A percentile compares a stretch with the other conserved stretches of the same genome.
These are phyloP conservation scores for Citrullus colocynthis DNA, from an alignment of 306 rosid genomes.

Conservation along the genomic window DNA sequence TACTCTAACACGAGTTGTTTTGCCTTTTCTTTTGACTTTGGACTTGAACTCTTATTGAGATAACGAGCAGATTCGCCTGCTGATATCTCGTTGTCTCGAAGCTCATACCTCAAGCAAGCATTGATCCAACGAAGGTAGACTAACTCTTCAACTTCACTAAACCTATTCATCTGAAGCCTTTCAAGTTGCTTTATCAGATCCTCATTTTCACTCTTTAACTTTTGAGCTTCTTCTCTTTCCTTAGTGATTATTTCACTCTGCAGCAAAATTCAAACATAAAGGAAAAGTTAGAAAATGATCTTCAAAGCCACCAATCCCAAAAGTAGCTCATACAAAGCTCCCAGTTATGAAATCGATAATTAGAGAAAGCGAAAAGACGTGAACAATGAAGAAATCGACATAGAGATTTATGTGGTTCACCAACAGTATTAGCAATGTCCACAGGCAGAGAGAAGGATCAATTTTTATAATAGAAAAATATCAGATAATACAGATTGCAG, in stretches of 20 bases:
- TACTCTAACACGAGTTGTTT: slow-evolving; percentile 87
- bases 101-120: slow-evolving; percentile 89
- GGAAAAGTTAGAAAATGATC: not conserved
- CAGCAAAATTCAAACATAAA: slow-evolving; percentile 4
- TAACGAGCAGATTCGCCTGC: slow-evolving; percentile 77
- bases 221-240: slow-evolving; percentile 46
- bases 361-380: too few species aligned
- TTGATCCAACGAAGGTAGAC: slow-evolving; percentile 98
- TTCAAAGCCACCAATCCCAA: not conserved
- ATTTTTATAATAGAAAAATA: too few species aligned
- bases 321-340: not conserved
- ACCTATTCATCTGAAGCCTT: slow-evolving; percentile 84
- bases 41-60: slow-evolving; percentile 73
- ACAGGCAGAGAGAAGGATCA: too few species aligned
- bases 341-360: not conserved
- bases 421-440: too few species aligned
- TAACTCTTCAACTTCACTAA: slow-evolving; percentile 92
- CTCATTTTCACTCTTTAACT: slow-evolving; percentile 66
- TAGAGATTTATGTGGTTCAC: too few species aligned
- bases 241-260: slow-evolving; percentile 71
- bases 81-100: slow-evolving; percentile 58
- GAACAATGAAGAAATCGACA: too few species aligned
- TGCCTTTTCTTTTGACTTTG: slow-evolving; percentile 80
- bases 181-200: slow-evolving; percentile 86
- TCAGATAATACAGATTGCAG: too few species aligned